Evolutionary conservation across 306 rosid genomes (phyloP).

Genomic region (Vachellia collinsii): DNA sequence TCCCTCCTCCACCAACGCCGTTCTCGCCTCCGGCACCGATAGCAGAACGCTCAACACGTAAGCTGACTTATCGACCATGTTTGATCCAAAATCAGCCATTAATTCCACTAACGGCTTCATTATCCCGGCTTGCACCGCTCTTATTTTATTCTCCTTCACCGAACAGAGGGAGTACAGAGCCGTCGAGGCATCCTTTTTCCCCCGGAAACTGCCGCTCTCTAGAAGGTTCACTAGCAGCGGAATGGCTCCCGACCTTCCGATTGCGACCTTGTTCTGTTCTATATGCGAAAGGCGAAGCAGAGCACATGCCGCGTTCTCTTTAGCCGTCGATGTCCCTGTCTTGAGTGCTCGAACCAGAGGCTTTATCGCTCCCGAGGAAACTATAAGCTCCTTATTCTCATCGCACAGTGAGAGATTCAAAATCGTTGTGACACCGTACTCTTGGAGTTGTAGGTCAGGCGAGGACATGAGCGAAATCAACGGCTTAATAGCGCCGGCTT

Average conservation of each 20-base stretch:
- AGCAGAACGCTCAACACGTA: conserved; percentile 73
- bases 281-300: conserved; percentile 69
- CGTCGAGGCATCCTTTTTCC: conserved; percentile 86
- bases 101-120: conserved; percentile 74
- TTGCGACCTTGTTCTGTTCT: conserved; percentile 63
- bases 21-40: conserved; percentile 54
- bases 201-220: conserved; percentile 63
- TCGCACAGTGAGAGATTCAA: conserved; percentile 88
- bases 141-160: conserved; percentile 68
- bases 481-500: conserved; percentile 72
- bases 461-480: conserved; percentile 61
- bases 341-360: conserved; percentile 73
- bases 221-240: conserved; percentile 71
- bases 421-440: conserved; percentile 80
- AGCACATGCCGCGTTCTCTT: conserved; percentile 89
- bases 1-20: conserved; percentile 71
- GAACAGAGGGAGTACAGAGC: conserved; percentile 78
- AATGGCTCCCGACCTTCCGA: conserved; percentile 84
- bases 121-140: conserved; percentile 70
- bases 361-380: conserved; percentile 67
- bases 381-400: conserved; percentile 69
- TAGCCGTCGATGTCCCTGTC: conserved; percentile 65
- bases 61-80: conserved; percentile 86
- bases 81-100: conserved; percentile 80
- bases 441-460: conserved; percentile 74